Evolutionary conservation across 805 yeast species (phyloP).

Genomic region (Blastobotrys muscicola): DNA sequence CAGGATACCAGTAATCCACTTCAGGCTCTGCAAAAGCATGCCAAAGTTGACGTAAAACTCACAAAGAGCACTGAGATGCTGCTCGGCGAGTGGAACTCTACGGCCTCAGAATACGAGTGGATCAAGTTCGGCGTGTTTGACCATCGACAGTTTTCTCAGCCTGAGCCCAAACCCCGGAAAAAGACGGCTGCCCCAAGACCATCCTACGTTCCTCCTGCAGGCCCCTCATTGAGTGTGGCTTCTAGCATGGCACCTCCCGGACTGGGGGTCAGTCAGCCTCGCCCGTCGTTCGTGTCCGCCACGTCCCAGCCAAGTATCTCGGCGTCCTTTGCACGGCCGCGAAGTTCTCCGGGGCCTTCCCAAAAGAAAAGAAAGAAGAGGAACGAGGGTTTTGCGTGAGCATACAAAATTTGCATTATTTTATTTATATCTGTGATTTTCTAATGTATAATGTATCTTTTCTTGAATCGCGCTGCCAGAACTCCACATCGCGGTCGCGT

Average conservation of each 20-base stretch:
- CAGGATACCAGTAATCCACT: not conserved
- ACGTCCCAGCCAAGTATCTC: too few species aligned
- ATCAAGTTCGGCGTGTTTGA: not conserved
- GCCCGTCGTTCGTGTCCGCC: too few species aligned
- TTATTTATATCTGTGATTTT: too few species aligned
- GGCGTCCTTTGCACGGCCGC: not conserved
- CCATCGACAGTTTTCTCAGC: too few species aligned
- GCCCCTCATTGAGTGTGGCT: too few species aligned
- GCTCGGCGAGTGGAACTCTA: not conserved
- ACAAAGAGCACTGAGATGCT: not conserved
- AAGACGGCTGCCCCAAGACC: not conserved
- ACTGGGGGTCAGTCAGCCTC: too few species aligned
- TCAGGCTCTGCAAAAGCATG: not conserved
- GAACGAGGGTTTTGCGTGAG: slow-evolving; percentile 10
- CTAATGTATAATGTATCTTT: too few species aligned
- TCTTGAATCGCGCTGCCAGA: too few species aligned
- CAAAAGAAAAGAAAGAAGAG: slow-evolving; percentile 2
- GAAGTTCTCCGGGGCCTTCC: not conserved
- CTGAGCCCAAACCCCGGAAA: not conserved
- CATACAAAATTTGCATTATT: too few species aligned
- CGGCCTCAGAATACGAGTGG: not conserved
- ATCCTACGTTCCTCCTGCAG: too few species aligned
- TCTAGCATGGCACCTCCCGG: too few species aligned
- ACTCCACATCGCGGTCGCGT: too few species aligned
- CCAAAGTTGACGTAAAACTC: not conserved